These are phyloP conservation scores for Nosema granulosis DNA, from an alignment of 371 early-diverging fungal species.

Conservation along the genomic window DNA sequence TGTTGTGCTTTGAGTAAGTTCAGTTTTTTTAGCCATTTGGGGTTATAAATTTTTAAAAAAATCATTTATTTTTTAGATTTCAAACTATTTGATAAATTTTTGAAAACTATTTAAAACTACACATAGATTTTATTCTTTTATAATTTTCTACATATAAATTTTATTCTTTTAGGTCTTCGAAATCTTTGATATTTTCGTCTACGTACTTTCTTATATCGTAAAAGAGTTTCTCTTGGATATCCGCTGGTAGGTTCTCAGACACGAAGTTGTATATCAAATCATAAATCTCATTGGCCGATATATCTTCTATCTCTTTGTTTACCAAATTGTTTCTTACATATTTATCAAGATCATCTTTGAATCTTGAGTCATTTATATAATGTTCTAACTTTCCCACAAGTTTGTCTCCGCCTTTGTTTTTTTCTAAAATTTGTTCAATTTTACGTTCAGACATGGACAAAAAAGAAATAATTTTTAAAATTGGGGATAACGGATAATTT, in stretches of 20 bases:
- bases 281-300: constrained; percentile 9
- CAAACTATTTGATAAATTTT: no score
- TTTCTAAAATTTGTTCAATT: constrained; percentile 24
- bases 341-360: constrained; percentile 1
- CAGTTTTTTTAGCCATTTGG: no score
- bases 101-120: no score
- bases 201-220: constrained; percentile 35
- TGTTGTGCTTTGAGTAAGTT: no score
- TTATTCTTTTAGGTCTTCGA: no score
- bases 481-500: no score
- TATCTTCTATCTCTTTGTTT: constrained; percentile 11
- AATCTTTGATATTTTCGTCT: constrained; percentile 6
- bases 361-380: not conserved
- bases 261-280: constrained; percentile 21
- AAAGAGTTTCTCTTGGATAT: constrained; percentile 30
- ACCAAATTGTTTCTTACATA: constrained; percentile 9
- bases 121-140: no score
- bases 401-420: constrained; percentile 1
- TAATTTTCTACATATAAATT: no score
- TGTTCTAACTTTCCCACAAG: constrained; percentile 3
- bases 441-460: no score
- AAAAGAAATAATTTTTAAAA: no score
- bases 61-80: no score
- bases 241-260: constrained; percentile 29
- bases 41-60: no score